Evolutionary conservation across 139 green algal species (phyloP), one percentile per base, ranked within the genome.

Genomic region (Desmodesmus armatus): DNA sequence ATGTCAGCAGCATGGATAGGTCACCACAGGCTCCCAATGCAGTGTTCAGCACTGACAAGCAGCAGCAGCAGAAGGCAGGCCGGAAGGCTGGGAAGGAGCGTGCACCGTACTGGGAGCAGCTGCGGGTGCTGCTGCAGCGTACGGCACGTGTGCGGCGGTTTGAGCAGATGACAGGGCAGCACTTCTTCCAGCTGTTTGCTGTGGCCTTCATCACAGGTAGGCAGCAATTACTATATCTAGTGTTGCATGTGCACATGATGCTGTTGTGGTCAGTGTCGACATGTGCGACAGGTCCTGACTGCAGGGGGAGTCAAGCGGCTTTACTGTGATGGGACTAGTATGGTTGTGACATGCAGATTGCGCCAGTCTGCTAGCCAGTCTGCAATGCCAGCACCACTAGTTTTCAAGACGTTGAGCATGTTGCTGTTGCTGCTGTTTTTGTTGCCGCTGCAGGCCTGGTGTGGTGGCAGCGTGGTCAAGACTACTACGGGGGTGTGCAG

Each of bases 101-200:
- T 3, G 76, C 76, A 0, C 29, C 27, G 37, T 82, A 82, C 76
- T 53, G 37, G 76, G 37, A 71, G 37, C 76, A 82, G 55, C 13
- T 82, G 37, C 21, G 21, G 39, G 76, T 82, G 55, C 76, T 82
- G 55, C 55, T 27, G 70, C 21, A 75, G 82, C 39, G 73, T 47
- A 62, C 47, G 60, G 62, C 74, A 4, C 88, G 94, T 80, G 74
- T 95, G 37, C 91, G 94, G 3, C 90, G 94, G 43, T 96, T 97
- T 82, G 86, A 95, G 79, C 73, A 89, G 41, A 87, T 94, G 74
- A 88, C 84, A 1, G 60, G 33, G 31, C 85, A 90, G 81, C 85
- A 79, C 51, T 87, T 94, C 74, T 74, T 88, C 53, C 69, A 81
- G 83, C 70, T 85, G 23, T 39, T 88, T 33, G 47, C 63, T 5